A percentile compares a stretch with the other conserved stretches of the same genome.
These are phyloP conservation scores for Aspergillus nidulans DNA, from an alignment of 495 filamentous ascomycete species.

Conservation along the genomic window DNA sequence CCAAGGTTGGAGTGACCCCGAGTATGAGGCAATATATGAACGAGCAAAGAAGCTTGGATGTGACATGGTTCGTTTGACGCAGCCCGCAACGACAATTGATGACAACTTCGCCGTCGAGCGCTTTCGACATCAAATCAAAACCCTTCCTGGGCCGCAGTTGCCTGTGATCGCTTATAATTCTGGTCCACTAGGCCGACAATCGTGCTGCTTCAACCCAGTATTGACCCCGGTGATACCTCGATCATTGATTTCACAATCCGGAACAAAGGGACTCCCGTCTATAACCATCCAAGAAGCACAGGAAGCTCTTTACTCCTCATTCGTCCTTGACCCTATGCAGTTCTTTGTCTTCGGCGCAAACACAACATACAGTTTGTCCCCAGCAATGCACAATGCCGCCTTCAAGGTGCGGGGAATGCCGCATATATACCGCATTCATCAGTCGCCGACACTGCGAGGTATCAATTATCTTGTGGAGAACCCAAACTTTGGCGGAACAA, in stretches of 20 bases:
- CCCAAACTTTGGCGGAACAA: slow-evolving; percentile 68
- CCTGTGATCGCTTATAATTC: slow-evolving; percentile 68
- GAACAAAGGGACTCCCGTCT: slow-evolving; percentile 27
- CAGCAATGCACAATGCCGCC: slow-evolving; percentile 66
- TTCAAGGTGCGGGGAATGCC: slow-evolving; percentile 67
- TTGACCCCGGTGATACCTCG: slow-evolving; percentile 56
- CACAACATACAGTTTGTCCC: slow-evolving; percentile 41
- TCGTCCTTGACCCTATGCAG: slow-evolving; percentile 48
- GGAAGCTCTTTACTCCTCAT: slow-evolving; percentile 49
- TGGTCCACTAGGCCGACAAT: slow-evolving; percentile 59
- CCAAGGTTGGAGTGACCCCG: slow-evolving; percentile 37
- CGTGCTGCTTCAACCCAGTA: slow-evolving; percentile 59
- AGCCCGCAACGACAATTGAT: slow-evolving; percentile 34
- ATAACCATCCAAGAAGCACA: slow-evolving; percentile 41
- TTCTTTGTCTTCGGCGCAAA: slow-evolving; percentile 44
- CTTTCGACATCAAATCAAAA: slow-evolving; percentile 32
- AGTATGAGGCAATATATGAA: slow-evolving; percentile 34
- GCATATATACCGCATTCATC: slow-evolving; percentile 64
- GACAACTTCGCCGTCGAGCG: slow-evolving; percentile 42
- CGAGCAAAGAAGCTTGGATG: slow-evolving; percentile 42
- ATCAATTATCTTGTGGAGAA: slow-evolving; percentile 59
- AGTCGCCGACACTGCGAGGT: slow-evolving; percentile 60
- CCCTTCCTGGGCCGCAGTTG: slow-evolving; percentile 26
- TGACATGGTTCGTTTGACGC: slow-evolving; percentile 46
- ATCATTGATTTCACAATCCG: slow-evolving; percentile 20